Base-by-base conservation (phyloP, 495 filamentous ascomycete species). In the Trichoderma reesei region DNA sequence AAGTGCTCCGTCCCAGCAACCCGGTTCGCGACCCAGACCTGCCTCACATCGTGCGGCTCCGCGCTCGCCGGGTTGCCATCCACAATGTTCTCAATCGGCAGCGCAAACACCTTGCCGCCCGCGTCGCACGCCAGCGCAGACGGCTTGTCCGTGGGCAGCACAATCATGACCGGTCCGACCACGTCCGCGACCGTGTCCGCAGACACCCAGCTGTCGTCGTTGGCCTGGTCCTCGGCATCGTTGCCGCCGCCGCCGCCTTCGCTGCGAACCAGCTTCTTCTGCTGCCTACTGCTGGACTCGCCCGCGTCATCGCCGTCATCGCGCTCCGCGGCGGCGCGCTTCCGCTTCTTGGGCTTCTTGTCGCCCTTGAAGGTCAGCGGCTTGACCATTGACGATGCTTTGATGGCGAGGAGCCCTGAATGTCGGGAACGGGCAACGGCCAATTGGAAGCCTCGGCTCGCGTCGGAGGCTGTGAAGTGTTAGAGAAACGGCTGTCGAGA, bases 291-390 rank as follows among this genome's bases (percentile, higher is more conserved):
- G 63, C 72, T 78, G 36, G 74, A 64, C 68, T 77, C 76, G 14
- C 79, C 79, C 62, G 74, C 71, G 51, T 61, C 69, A 34, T 76
- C 70, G 31, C 68, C 67, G 8, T 72, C 62, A 3, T 73, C 64
- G 65, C 73, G 75, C 65, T 72, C 77, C 68, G 75, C 75, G 67
- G 77, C 76, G 44, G 76, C 70, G 51, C 86, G 82, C 78, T 96
- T 98, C 72, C 92, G 84, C 75, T 96, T 98, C 73, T 95, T 98
- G 33, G 85, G 76, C 76, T 93, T 92, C 73, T 91, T 96, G 75
- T 98, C 95, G 79, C 94, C 94, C 79, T 98, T 98, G 80, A 98
- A 98, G 42, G 83, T 79, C 54, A 98, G 80, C 54, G 93, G 83
- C 73, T 95, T 96, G 62, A 96, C 82, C 84, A 87, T 87, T 63